Base-by-base conservation (phyloP, 306 rosid species). In the Phaseolus lunatus region DNA sequence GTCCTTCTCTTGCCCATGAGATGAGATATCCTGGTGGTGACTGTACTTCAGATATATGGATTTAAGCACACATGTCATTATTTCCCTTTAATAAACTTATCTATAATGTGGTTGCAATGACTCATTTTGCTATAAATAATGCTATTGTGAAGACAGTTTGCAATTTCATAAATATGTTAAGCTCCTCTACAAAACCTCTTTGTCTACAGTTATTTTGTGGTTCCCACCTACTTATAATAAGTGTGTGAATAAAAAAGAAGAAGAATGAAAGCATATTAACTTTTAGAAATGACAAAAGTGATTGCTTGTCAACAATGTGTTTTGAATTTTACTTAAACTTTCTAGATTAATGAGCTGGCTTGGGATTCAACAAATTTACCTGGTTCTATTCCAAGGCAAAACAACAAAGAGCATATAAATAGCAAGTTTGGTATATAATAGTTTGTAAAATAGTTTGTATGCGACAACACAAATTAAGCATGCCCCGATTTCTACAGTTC, bases 11-110 rank as follows among this genome's bases (percentile, higher is more conserved):
- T 61, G 98, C 97, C 20, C 98, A 95, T 82, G 98, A 95, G 86
- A 90, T 90, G 95, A 85, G 98, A 84, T 92, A 90, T 53, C 98
- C 97, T 37, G 98, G 98, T 73, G 97, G 98, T 19, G 98, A 95
- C 75, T 95, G 97, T 90, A 94, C 98, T 73, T 94, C 93, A 2
- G 97, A 92, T 77, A 94, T 90, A 27, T 94, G 98, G 98, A 57
- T 90, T 80, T 94, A 79, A 73, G 70, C 73, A 48, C 0, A 62
- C 0, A 23, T 22, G 8, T 73, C 64, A 19, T 59, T 16, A 1
- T 65, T 43, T 39, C 44, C 23, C 15, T 49, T 67, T 62, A 44
- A 58, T 52, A 12, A 24, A 33, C 5, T 9, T 26, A 22, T n/a
- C 48, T 76, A 14, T 70, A 33, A 5, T 64, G 0, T 35, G 9